These are phyloP conservation scores for Rhodotorula sp. DNA, from an alignment of 1,284 basidiomycete genomes.

Conservation along the genomic window DNA sequence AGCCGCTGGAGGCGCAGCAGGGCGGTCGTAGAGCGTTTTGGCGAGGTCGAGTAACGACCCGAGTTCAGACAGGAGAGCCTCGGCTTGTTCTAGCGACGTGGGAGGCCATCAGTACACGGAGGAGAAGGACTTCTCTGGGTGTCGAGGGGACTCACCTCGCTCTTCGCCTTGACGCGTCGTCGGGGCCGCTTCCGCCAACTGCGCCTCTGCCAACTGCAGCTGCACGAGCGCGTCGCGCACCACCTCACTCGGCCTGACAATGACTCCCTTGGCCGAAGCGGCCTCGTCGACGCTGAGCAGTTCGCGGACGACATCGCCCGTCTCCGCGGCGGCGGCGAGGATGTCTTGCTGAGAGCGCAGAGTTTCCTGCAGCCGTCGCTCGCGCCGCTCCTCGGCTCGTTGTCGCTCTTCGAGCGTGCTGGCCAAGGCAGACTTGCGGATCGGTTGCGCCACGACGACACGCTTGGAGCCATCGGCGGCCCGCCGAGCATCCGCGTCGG, in stretches of 20 bases:
- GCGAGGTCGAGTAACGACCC: constrained; percentile 34
- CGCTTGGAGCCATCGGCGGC: constrained; percentile 21
- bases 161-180: constrained; percentile 45
- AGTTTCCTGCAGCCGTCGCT: constrained; percentile 18
- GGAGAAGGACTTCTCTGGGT: neutral
- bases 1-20: neutral
- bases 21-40: constrained; percentile 1
- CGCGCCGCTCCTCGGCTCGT: constrained; percentile 33
- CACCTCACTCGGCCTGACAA: constrained; percentile 69
- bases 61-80: constrained; percentile 29
- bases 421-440: constrained; percentile 53
- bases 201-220: constrained; percentile 45
- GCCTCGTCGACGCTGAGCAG: constrained; percentile 63
- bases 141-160: constrained; percentile 16
- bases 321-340: constrained; percentile 56
- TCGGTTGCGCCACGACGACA: constrained; percentile 53
- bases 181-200: constrained; percentile 39
- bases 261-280: constrained; percentile 60
- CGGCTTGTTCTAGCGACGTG: constrained; percentile 23
- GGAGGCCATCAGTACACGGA: neutral
- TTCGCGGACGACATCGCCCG: constrained; percentile 58
- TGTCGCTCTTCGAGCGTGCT: constrained; percentile 51
- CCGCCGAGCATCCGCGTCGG: constrained; percentile 18
- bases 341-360: constrained; percentile 53
- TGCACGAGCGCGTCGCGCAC: constrained; percentile 56